These are phyloP conservation scores for Combretum micranthum DNA, from an alignment of 345 rosid genomes.

Conservation along the genomic window DNA sequence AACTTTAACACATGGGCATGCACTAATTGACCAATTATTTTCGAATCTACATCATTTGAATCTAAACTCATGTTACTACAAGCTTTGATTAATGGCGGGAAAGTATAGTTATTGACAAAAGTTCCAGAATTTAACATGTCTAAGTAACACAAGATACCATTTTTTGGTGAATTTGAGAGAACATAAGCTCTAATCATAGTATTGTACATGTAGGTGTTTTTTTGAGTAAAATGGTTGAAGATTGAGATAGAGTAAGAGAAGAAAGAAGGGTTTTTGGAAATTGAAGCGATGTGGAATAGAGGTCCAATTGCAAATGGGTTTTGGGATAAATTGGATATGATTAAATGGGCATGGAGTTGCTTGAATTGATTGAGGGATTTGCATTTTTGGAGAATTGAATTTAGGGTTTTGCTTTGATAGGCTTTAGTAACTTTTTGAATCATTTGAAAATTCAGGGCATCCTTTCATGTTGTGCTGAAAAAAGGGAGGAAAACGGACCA, in stretches of 20 bases:
- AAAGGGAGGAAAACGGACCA: no score
- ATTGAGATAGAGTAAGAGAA: conserved; percentile 24
- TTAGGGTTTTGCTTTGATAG: not conserved
- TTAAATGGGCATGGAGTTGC: conserved; percentile 24
- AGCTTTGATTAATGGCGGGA: conserved; percentile 31
- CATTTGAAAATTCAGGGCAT: conserved; percentile 9
- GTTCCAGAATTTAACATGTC: conserved; percentile 20
- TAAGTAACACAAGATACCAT: conserved; percentile 16
- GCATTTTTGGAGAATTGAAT: conserved; percentile 13
- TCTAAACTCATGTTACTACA: conserved; percentile 14
- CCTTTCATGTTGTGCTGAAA: no score
- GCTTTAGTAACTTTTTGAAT: conserved; percentile 5
- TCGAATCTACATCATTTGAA: not conserved
- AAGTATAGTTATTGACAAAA: conserved; percentile 23
- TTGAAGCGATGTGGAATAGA: conserved; percentile 19
- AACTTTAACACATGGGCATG: conserved; percentile 26
- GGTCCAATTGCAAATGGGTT: conserved; percentile 21
- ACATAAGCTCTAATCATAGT: conserved; percentile 23
- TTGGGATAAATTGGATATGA: conserved; percentile 12
- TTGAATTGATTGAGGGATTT: conserved; percentile 24
- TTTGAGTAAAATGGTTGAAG: conserved; percentile 10
- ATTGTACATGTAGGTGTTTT: conserved; percentile 29
- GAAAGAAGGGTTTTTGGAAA: conserved; percentile 12
- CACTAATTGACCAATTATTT: conserved; percentile 12
- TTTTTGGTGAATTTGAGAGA: conserved; percentile 11